These are phyloP conservation scores for Omphalotus guepiniiformis DNA, from an alignment of 768 basidiomycete species.

Conservation along the genomic window DNA sequence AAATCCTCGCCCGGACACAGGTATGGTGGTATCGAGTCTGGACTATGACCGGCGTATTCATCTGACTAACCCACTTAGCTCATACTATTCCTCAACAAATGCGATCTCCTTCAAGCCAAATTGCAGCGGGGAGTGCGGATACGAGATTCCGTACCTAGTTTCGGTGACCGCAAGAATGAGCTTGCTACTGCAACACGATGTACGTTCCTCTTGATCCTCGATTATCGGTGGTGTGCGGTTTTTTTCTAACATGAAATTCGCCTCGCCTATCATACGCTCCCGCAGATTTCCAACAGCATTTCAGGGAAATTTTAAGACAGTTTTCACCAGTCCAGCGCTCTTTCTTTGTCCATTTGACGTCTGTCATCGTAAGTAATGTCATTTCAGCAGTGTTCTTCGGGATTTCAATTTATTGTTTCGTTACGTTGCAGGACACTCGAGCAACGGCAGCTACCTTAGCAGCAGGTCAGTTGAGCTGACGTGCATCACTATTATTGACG, in stretches of 20 bases:
- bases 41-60: neutral
- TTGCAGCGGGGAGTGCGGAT: slow-evolving; percentile 63
- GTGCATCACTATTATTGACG: slow-evolving; percentile 10
- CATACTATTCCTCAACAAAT: slow-evolving; percentile 57
- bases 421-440: slow-evolving; percentile 55
- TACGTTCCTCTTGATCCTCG: too few species aligned
- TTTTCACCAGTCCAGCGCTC: slow-evolving; percentile 61
- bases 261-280: neutral
- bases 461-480: slow-evolving; percentile 55
- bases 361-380: slow-evolving; percentile 60
- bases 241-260: neutral
- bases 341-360: slow-evolving; percentile 72
- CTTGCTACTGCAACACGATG: slow-evolving; percentile 66
- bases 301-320: slow-evolving; percentile 65
- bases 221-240: too few species aligned
- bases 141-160: slow-evolving; percentile 67
- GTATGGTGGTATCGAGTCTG: neutral
- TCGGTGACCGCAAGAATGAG: slow-evolving; percentile 70
- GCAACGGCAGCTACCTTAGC: slow-evolving; percentile 69
- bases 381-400: neutral
- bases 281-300: slow-evolving; percentile 75
- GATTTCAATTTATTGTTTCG: slow-evolving; percentile 10
- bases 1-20: slow-evolving; percentile 57
- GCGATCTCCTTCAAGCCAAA: slow-evolving; percentile 71
- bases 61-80: slow-evolving; percentile 12